These are phyloP conservation scores for Talaromyces verruculosus DNA, from an alignment of 2,329 filamentous ascomycete species.

Conservation along the genomic window DNA sequence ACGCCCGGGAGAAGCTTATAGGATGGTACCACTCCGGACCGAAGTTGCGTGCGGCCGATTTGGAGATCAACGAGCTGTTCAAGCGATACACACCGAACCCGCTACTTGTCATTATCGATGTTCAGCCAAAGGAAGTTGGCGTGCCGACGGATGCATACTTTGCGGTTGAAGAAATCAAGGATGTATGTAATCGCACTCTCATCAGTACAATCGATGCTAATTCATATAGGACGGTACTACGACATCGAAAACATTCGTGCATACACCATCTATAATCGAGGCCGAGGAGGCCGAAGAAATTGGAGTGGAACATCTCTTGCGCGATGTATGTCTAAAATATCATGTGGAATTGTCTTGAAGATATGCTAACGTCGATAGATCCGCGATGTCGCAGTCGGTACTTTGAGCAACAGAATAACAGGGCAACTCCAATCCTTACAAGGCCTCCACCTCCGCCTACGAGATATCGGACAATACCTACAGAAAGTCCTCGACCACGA, in stretches of 20 bases:
- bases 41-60: conserved; percentile 91
- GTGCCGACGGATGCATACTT: conserved; percentile 99
- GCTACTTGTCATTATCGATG: conserved; percentile 94
- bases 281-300: conserved; percentile 99
- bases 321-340: conserved; percentile 55
- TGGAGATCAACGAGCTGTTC: conserved; percentile 99
- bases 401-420: conserved; percentile 92
- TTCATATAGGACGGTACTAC: conserved; percentile 87
- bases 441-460: conserved; percentile 87
- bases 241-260: conserved; percentile 94
- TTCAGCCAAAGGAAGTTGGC: conserved; percentile 95
- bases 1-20: conserved; percentile 96
- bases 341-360: too few species aligned
- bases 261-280: conserved; percentile 97
- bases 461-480: conserved; percentile 92
- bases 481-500: conserved; percentile 93
- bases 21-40: conserved; percentile 99
- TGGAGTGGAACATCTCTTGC: conserved; percentile 93
- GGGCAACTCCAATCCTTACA: conserved; percentile 97
- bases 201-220: neutral
- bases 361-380: conserved; percentile 50
- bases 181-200: conserved; percentile 57
- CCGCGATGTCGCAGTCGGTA: conserved; percentile 94
- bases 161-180: conserved; percentile 98
- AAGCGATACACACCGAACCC: conserved; percentile 98